Percentiles rank a stretch among this genome's conserved stretches.
Conservation (phyloP, 305 asterid genomes). For the Rubia peregrina region DNA sequence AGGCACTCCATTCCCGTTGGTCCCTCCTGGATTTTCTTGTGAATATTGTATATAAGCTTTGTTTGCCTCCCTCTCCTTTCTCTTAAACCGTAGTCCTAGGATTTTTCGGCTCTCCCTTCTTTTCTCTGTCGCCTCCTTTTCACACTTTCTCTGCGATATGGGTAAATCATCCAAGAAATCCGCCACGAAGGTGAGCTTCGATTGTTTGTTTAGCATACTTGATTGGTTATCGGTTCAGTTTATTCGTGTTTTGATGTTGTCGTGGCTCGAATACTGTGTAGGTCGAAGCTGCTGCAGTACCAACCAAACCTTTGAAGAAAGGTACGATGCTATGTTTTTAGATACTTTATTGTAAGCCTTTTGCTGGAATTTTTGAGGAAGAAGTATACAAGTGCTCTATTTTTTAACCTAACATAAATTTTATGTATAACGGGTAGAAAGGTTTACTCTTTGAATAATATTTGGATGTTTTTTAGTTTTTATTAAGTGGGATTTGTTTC, state of each 20-base stretch:
- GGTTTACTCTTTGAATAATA: no score
- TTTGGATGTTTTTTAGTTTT: no score
- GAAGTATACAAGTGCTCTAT: not conserved
- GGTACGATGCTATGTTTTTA: constrained; percentile 25
- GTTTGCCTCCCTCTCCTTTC: no score
- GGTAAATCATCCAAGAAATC: constrained; percentile 48
- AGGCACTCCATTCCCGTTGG: no score
- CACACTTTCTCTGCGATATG: constrained; percentile 18
- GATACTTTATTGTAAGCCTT: not conserved
- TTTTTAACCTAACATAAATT: not conserved
- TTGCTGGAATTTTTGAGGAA: not conserved
- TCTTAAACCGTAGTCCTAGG: no score
- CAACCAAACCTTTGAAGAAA: constrained; percentile 42
- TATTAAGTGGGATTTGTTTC: no score
- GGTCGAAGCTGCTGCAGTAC: constrained; percentile 26
- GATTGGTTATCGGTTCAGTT: not conserved
- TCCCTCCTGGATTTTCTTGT: no score
- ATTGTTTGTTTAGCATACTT: not conserved
- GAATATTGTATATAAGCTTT: no score
- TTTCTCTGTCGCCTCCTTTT: not conserved
- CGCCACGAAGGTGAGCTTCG: constrained; percentile 29
- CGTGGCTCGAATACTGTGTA: not conserved
- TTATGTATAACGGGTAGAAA: not conserved
- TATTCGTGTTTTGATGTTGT: not conserved
- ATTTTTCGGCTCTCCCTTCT: not conserved